Base-by-base conservation (phyloP, 768 basidiomycete species). In the Phanerochaete carnosa region DNA sequence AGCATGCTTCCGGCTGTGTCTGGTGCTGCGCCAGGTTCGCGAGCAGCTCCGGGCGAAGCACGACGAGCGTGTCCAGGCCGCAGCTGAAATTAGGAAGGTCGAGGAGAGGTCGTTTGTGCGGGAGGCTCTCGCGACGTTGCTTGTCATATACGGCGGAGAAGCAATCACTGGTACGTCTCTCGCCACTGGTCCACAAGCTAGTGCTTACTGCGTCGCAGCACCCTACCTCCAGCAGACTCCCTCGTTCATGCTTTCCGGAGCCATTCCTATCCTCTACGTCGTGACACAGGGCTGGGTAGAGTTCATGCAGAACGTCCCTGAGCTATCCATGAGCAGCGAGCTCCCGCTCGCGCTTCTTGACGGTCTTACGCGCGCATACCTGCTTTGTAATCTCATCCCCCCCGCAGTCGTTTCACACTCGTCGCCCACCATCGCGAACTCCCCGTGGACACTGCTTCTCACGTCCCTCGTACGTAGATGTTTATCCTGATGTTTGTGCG, bases 131-230 rank as follows among this genome's bases (percentile, higher is more conserved):
- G 79, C 87, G 0, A 85, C 85, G 2, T 74, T 89, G 32, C 73
- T 84, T 15, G 85, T 92, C 29, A 89, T 92, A 0, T 92, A 85
- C 67, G 90, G 90, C 9, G 91, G 91, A n/a, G 89, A 92, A 72
- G 84, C 84, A 1, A 74, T 90, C 51, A 78, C 79, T 57, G 82
- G 90, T 89, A 66, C 58, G 83, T 72, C 58, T 28, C 6, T 11
- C 28, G 37, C 2, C 13, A 23, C 49, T 15, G n/a, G 25, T 19
- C 22, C 23, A n/a, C 32, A 33, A 22, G 30, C 33, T 5, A 5
- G 35, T 13, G n/a, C 12, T 33, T 19, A 19, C 22, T 13, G 19
- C 11, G 32, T 35, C 22, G 6, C 35, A 64, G 64, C 60, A 28
- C 64, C 64, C 12, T 59, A 35, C 76, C 76, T 92, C 57, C 81